Base-by-base conservation (phyloP, 1,139 yeast species). In the Yamadazyma friedrichii region DNA sequence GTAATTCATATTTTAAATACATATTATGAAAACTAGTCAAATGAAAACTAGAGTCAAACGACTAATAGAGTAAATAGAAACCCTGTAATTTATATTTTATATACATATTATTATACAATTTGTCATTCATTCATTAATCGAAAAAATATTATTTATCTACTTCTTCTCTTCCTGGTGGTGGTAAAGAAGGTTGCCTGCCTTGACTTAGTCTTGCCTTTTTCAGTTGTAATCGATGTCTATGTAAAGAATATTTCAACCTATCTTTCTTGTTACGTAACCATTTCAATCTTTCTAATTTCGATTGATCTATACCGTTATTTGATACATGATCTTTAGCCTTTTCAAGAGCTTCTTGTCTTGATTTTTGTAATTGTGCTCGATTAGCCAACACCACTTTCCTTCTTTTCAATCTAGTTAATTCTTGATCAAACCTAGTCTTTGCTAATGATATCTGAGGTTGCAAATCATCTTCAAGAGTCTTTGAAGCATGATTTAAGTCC, bases 401-500 rank as follows among this genome's bases (percentile, higher is more conserved):
- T 32, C 63, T 52, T 20, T 53, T 46, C 39, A 67, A 47, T 30
- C 61, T 65, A 9, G 49, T 49, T 39, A 74, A 36, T 17, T 72
- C 69, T 33, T 56, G 56, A 39, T 62, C 67, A n/a, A 74, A 51
- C 38, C 58, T 59, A 9, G 55, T 56, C 36, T 64, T 52, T 20
- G 71, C 47, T 6, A 54, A 56, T 6, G 58, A 54, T 9, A 76
- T 61, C 42, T 68, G 68, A 2, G 75, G 76, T 30, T 61, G 58
- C 11, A 64, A 55, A 25, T 63, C 65, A 22, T 52, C 51, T 37
- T 58, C 56, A 40, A 67, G 58, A 29, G 57, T 53, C 38, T 53
- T 52, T 40, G 62, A 65, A 25, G 76, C 74, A 47, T 65, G 61
- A n/a, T 58, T 59, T 29, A 70, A 46, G 47, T 72, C 78, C 44